phyloP scores from a whole-genome alignment of 805 yeast species.

The Cyberlindnera meyerae region DNA sequence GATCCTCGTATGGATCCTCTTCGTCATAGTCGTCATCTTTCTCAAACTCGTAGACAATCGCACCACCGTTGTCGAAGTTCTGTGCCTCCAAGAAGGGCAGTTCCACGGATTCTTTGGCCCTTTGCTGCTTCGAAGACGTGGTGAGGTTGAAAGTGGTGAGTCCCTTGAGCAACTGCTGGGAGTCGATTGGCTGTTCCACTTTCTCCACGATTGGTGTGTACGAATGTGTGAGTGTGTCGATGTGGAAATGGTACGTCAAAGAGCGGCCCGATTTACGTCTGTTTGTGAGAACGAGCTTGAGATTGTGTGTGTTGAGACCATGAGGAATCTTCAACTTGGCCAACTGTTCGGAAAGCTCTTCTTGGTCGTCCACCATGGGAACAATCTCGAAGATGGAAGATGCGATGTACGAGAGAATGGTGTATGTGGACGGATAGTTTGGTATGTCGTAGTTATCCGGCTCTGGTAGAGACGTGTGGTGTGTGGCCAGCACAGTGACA shows the following conservation, averaged over 20 bases:
- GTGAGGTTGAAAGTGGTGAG: constrained; percentile 85
- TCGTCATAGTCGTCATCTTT: constrained; percentile 98
- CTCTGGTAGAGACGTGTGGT: constrained; percentile 41
- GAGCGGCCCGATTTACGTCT: constrained; percentile 86
- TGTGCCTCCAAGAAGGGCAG: constrained; percentile 93
- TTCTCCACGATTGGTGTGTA: constrained; percentile 28
- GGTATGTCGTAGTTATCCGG: constrained; percentile 18
- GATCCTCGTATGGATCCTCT: constrained; percentile 97
- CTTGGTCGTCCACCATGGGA: constrained; percentile 37
- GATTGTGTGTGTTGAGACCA: constrained; percentile 43
- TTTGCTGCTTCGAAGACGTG: constrained; percentile 68
- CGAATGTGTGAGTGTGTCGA: constrained; percentile 46
- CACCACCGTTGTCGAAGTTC: constrained; percentile 74
- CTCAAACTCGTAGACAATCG: constrained; percentile 92
- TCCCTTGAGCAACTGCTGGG: constrained; percentile 50
- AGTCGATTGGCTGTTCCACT: constrained; percentile 33
- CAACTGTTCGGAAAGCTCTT: constrained; percentile 42
- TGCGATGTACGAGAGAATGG: constrained; percentile 63
- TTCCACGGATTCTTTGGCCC: constrained; percentile 80
- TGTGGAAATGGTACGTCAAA: constrained; percentile 44
- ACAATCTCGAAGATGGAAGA: constrained; percentile 62
- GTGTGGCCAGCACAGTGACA: constrained; percentile 41
- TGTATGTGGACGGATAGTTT: constrained; percentile 51
- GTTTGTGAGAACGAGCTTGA: constrained; percentile 51
- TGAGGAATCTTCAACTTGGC: constrained; percentile 43